Base-by-base conservation (phyloP, 2,329 filamentous ascomycete genomes). In the Madurella fahalii region DNA sequence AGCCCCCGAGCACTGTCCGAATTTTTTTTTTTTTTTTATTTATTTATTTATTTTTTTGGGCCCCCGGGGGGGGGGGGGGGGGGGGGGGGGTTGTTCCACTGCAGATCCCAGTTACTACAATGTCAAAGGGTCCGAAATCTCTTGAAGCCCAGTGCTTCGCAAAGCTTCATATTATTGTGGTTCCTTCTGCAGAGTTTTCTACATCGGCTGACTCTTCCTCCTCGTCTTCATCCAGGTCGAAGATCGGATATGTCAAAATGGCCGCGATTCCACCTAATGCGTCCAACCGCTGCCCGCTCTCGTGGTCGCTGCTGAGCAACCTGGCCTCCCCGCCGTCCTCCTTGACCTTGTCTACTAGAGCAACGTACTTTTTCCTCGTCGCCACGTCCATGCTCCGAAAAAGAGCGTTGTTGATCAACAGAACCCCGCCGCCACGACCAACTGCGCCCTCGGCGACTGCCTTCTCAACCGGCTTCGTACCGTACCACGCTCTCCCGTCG, bases 291-390 rank as follows among this genome's bases (percentile, higher is more conserved):
- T 87, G 87, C 1, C 94, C 94, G 69, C 92, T 96, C 74, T 96
- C 93, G 70, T 97, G 93, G 66, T 95, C 87, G 64, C 89, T 92
- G 70, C 93, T 97, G 30, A 97, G 73, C n/a, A 97, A 83, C 51
- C 89, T 79, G 1, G 90, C 89, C 61, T 96, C 91, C 1, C 93
- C 94, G 5, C 93, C 94, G 60, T 90, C 86, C 2, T 85, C 85
- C 61, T 85, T 84, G n/a, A 97, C 93, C 58, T 85, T 86, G 69
- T 97, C 93, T 3, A 97, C 92, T 44, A 97, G 77, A 9, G 75
- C 76, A 1, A 97, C 93, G 78, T 92, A 97, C 59, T 85, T 82
- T 68, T 86, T 89, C 62, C 94, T 79, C 55, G 84, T 86, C 1
- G 77, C 80, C 5, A 96, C 80, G 54, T 95, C 85, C 64, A 93